Percentiles rank a stretch among this genome's conserved stretches.
These are phyloP conservation scores for Terfezia boudieri DNA, from an alignment of 495 filamentous ascomycete genomes.

Conservation along the genomic window DNA sequence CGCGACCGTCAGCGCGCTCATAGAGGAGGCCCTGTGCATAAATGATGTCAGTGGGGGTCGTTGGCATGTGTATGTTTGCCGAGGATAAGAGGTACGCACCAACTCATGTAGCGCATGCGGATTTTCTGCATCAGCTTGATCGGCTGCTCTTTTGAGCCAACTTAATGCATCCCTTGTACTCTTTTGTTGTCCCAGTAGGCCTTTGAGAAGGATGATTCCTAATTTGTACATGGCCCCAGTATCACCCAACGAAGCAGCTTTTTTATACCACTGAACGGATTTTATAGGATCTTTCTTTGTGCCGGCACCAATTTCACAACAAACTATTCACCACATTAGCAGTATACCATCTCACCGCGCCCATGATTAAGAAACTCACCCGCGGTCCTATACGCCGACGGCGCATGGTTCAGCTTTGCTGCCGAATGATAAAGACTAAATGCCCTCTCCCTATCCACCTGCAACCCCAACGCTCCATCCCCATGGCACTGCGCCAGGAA, in stretches of 20 bases:
- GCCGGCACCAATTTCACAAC: constrained; percentile 93
- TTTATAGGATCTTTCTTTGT: constrained; percentile 77
- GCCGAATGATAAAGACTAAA: constrained; percentile 85
- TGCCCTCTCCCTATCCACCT: constrained; percentile 67
- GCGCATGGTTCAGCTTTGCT: constrained; percentile 65
- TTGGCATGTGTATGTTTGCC: not conserved
- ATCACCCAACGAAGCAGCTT: constrained; percentile 72
- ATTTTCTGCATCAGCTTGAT: constrained; percentile 69
- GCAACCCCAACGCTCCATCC: constrained; percentile 43
- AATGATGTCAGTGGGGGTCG: not conserved
- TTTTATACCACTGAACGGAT: constrained; percentile 94
- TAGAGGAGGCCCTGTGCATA: constrained; percentile 42
- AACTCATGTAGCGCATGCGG: constrained; percentile 91
- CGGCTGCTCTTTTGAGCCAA: constrained; percentile 84
- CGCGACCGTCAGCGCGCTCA: constrained; percentile 41
- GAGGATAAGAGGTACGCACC: constrained; percentile 7
- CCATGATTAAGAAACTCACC: not conserved
- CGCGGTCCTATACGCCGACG: constrained; percentile 79
- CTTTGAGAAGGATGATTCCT: constrained; percentile 54
- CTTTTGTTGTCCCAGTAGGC: constrained; percentile 69
- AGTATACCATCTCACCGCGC: not conserved
- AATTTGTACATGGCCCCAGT: constrained; percentile 88
- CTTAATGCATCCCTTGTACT: constrained; percentile 66
- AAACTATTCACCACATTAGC: constrained; percentile 29
- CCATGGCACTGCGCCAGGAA: constrained; percentile 80